Base-by-base conservation (phyloP, 2,329 filamentous ascomycete genomes). In the Achaetomium macrosporum region DNA sequence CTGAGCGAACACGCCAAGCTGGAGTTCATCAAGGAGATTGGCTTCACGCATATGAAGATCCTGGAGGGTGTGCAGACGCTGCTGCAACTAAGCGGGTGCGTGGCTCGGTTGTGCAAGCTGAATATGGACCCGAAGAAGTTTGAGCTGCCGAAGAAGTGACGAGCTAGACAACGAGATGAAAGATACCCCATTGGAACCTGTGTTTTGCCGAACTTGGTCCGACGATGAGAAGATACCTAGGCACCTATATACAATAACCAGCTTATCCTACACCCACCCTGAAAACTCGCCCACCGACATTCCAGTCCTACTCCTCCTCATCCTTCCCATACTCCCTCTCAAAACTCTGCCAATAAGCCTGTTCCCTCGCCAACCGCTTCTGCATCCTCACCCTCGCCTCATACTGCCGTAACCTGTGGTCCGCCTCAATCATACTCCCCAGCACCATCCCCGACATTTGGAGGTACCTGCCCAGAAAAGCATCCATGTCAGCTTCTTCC, bases 21-120 rank as follows among this genome's bases (percentile, higher is more conserved):
- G 57, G 92, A 97, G 68, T 99, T 97, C 63, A 95, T 97, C 73
- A 92, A 90, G 73, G 93, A 96, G 73, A 99, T 99, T 70, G 93
- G 93, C 49, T 97, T 97, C 71, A 95, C 93, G 2, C 93, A 99
- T 68, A 99, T 99, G 93, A 91, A 95, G 69, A 92, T 99, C 51
- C 75, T 99, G n/a, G 93, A 99, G 67, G 93, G 93, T 30, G 89
- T 99, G 20, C 92, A 97, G 72, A 96, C 92, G 8, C 79, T 96
- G 57, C 78, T 99, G 54, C 93, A 99, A 71, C 77, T 99, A 42
- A 95, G 90, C 65, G 93, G 92, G 11, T 97, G 92, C 67, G 79
- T 99, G 19, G 90, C 89, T 15, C 85, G 92, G 63, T 76, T 99
- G 52, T 93, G 90, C 73, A 95, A 87, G 76, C 85, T 97, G 68